Evolutionary conservation across 2,329 filamentous ascomycete species (phyloP), one percentile per base, ranked within the genome.

Genomic region (Mariannaea sp.): DNA sequence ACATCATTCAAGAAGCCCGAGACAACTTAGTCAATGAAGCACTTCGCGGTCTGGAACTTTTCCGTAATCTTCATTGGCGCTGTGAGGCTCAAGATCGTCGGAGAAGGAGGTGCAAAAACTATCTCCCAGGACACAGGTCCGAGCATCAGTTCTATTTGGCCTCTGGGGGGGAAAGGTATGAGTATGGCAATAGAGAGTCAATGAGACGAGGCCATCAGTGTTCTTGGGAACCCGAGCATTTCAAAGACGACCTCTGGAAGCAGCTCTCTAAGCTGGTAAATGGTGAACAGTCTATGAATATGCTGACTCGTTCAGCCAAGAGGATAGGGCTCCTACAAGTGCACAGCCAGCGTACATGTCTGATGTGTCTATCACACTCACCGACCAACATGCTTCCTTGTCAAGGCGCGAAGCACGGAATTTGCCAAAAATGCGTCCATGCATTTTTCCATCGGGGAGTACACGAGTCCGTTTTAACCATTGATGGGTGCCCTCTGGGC

Each of bases 371-470:
- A 2, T 49, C 46, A 0, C 35, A 55, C 9, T 55, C 50, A 1
- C 55, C 55, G 4, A 57, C 55, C 1, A 57, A 58, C 6, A 52
- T 59, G 51, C 51, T 57, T 29, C 57, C 57, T 1, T 59, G 57
- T 7, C 12, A 24, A 1, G 19, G 35, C 1, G n/a, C 16, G 1
- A 30, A 52, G 6, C 57, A 59, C 5, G 57, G 51, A 0, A 47
- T 59, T 12, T 59, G 57, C 5, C 30, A 57, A 3, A 14, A 6
- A 1, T 59, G 57, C 13, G 35, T 59, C 10, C 39, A 49, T 0
- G 26, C 44, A 1, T 55, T 52, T 33, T 14, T 39, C 14, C 6
- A 7, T 2, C n/a, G 24, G 8, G 27, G 7, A 0, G 22, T 33
- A 2, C 40, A 41, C 6, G 48, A 32, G 2, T 46, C 55, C 1